Evolutionary conservation across 2,329 filamentous ascomycete species (phyloP), one percentile per base, ranked within the genome.

Genomic region (Metarhizium album): DNA sequence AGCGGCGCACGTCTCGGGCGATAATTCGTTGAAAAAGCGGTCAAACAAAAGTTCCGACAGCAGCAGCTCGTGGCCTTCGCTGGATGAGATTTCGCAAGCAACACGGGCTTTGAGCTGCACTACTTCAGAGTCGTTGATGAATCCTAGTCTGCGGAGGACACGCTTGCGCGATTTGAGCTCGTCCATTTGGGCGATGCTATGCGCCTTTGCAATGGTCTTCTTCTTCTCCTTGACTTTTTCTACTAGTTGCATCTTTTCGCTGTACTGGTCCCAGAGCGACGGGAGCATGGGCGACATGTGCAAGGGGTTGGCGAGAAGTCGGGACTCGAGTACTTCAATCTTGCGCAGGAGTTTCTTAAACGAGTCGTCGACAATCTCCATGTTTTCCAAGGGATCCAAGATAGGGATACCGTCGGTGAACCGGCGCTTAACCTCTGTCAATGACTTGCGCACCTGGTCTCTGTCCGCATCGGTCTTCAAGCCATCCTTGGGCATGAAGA

Each of bases 21-120:
- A 83, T 42, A 97, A 74, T 63, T 96, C 90, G 65, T 97, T 98
- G 78, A 98, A 98, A 76, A 96, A 97, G 38, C 90, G 82, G 67
- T 97, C 94, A 69, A 98, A 97, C 1, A 98, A 78, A 27, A 98
- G 76, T 68, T 98, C 93, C 13, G 87, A 90, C 4, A 98, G 78
- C 56, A 98, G 83, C 42, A 98, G 75, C 66, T 98, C 94, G 62
- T 98, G 93, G 35, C 91, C 93, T 58, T 84, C 81, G 2, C 80
- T 84, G 0, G 91, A 95, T 55, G 89, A 95, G 57, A 98, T 97
- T 70, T 98, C 91, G 69, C 93, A 98, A 2, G 93, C 93, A 3
- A 97, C 94, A 51, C 94, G 87, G 11, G 91, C 93, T 72, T 98
- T 98, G 62, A 97, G 80, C 71, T 97, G 87, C 8, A 98, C 90